Percentiles rank a stretch among this genome's conserved stretches.
Evolutionary conservation across 2,329 filamentous ascomycete genomes (phyloP).

Genomic region (Ascocoryne sarcoides): DNA sequence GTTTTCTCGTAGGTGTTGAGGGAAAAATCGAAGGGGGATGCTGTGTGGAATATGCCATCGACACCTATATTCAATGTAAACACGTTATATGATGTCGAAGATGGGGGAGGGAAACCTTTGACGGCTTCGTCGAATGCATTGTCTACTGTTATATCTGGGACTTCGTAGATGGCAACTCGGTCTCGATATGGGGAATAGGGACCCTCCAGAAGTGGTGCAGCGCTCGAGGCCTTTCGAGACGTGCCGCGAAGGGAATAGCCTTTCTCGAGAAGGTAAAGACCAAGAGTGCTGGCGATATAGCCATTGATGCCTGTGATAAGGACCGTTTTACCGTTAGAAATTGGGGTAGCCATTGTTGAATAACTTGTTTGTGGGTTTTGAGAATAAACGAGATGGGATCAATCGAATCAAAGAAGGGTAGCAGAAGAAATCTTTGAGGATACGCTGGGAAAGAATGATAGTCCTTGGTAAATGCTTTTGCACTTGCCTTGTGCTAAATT

Average conservation of each 20-base stretch:
- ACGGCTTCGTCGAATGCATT: constrained; percentile 25
- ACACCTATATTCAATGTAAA: constrained; percentile 16
- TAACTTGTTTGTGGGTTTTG: too few relatives aligned
- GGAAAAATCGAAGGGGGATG: constrained; percentile 26
- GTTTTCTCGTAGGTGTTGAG: constrained; percentile 25
- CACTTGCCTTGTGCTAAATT: too few relatives aligned
- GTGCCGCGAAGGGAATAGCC: constrained; percentile 27
- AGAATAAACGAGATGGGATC: too few relatives aligned
- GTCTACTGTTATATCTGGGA: constrained; percentile 23
- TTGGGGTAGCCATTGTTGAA: constrained; percentile 17
- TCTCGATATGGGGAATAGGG: constrained; percentile 22
- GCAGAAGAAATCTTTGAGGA: too few relatives aligned
- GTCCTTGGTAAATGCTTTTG: too few relatives aligned
- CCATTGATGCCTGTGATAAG: constrained; percentile 30
- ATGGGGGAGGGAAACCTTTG: constrained; percentile 13
- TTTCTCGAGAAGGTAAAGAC: constrained; percentile 20
- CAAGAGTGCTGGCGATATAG: constrained; percentile 27
- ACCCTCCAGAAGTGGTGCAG: constrained; percentile 20
- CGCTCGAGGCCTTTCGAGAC: constrained; percentile 19
- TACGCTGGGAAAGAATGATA: too few relatives aligned
- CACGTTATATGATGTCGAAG: not conserved
- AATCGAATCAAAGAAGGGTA: too few relatives aligned
- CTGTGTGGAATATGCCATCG: constrained; percentile 26
- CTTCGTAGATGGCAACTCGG: constrained; percentile 22
- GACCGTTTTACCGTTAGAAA: constrained; percentile 22